These are phyloP conservation scores for Aphanomyces stellatus DNA, from an alignment of 352 stramenopile genomes.

Conservation along the genomic window DNA sequence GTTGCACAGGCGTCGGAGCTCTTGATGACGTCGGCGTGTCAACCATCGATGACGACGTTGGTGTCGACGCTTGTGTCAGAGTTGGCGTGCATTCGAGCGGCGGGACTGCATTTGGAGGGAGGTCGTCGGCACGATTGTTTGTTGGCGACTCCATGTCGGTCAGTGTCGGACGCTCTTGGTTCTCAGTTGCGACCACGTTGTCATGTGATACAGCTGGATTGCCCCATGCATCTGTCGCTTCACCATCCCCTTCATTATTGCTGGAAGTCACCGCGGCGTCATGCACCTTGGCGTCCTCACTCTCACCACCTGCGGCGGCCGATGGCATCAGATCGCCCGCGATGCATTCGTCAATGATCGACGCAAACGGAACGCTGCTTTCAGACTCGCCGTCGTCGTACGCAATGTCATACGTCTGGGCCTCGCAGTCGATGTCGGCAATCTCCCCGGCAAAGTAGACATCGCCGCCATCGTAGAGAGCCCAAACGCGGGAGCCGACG, in stretches of 20 bases:
- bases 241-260: no score
- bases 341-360: conserved; percentile 28
- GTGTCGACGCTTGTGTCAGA: not conserved
- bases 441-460: conserved; percentile 64
- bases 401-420: conserved; percentile 49
- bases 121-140: no score
- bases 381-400: conserved; percentile 81
- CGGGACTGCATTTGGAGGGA: no score
- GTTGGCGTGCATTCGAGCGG: no score
- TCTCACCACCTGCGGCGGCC: not conserved
- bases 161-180: no score
- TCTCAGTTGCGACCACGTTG: no score
- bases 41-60: not conserved
- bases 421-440: conserved; percentile 49
- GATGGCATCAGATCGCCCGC: not conserved
- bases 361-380: conserved; percentile 37
- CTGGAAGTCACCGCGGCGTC: not conserved
- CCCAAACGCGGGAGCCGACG: conserved; percentile 57
- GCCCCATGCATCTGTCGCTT: no score
- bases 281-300: not conserved
- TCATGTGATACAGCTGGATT: no score
- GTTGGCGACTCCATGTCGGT: no score
- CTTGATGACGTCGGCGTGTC: no score
- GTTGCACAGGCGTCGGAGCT: no score
- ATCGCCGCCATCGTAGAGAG: conserved; percentile 52